Base-by-base conservation (phyloP, 2,329 filamentous ascomycete genomes). In the Clathrospora elynae region DNA sequence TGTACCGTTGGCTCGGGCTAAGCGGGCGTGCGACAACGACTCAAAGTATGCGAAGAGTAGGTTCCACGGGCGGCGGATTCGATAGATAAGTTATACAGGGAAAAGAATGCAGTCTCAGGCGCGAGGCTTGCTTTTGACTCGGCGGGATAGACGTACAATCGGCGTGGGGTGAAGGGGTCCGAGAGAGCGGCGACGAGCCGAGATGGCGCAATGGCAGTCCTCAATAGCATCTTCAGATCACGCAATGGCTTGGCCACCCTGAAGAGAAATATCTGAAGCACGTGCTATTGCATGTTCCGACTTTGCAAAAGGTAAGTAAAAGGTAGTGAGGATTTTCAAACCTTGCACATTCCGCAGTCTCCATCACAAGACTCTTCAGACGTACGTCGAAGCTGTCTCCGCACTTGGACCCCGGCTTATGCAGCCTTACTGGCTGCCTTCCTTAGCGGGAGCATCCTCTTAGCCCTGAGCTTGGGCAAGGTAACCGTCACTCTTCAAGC, bases 161-260 rank as follows among this genome's bases (percentile, higher is more conserved):
- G 31, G 38, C 31, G 38, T 41, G 31, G 38, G 38, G 31, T 23
- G 17, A 11, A 25, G n/a, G 17, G 29, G 11, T 23, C n/a, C 29
- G 36, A 28, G 25, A 26, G 10, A 35, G 36, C 36, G 37, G 36
- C 32, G 42, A 35, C 34, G 23, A 31, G 22, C 23, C 33, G 31
- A 28, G 39, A 51, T 51, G 49, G 49, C 49, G 49, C 49, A 45
- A 51, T 51, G 36, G 14, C 31, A 37, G 26, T 10, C 34, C 32
- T 42, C 28, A 20, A 43, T 44, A 44, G 32, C 49, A 53, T 46
- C 42, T 53, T 49, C 42, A 36, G 19, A 49, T 41, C 46, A 50
- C 49, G 49, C 49, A 40, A 53, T 53, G 12, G 37, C 28, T n/a
- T n/a, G n/a, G n/a, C 26, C 31, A 20, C 34, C 17, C n/a, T n/a